These are phyloP conservation scores for Edaphochlamys debaryana DNA, from an alignment of 139 green algal genomes.

Conservation along the genomic window DNA sequence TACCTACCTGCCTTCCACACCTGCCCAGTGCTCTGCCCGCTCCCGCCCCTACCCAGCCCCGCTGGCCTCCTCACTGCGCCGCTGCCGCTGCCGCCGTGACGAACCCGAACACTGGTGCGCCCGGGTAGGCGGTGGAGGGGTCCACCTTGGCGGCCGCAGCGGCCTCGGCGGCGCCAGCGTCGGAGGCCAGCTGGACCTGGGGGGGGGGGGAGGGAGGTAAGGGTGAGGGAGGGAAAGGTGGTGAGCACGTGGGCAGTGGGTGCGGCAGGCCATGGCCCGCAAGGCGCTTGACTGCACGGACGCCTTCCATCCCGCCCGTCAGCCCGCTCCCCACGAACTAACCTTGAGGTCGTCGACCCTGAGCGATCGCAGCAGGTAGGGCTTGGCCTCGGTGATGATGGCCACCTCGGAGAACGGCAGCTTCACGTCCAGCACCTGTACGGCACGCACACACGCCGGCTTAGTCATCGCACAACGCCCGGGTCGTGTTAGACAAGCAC, in stretches of 20 bases:
- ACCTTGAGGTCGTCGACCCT: conserved; percentile 59
- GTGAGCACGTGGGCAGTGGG: too few relatives aligned
- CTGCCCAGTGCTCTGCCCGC: too few relatives aligned
- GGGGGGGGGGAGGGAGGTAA: neutral
- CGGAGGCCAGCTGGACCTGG: conserved; percentile 8
- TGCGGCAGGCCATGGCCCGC: too few relatives aligned
- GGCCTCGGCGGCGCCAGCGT: neutral
- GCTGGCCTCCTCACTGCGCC: neutral
- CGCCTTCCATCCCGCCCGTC: neutral
- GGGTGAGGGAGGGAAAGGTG: neutral
- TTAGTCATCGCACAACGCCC: neutral
- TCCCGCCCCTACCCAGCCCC: too few relatives aligned
- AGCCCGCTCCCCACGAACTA: neutral
- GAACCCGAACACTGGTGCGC: conserved; percentile 26
- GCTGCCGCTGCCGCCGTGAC: neutral
- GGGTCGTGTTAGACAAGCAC: neutral
- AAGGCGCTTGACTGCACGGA: neutral
- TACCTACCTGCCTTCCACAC: too few relatives aligned
- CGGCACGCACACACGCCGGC: too few relatives aligned
- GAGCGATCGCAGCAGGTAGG: conserved; percentile 76
- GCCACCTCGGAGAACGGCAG: conserved; percentile 85
- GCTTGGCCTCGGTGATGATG: conserved; percentile 78
- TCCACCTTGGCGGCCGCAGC: conserved; percentile 17
- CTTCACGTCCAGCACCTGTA: conserved; percentile 64
- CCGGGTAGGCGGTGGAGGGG: conserved; percentile 1